Conservation (phyloP, 345 rosid species). For the Cardamine occulta region DNA sequence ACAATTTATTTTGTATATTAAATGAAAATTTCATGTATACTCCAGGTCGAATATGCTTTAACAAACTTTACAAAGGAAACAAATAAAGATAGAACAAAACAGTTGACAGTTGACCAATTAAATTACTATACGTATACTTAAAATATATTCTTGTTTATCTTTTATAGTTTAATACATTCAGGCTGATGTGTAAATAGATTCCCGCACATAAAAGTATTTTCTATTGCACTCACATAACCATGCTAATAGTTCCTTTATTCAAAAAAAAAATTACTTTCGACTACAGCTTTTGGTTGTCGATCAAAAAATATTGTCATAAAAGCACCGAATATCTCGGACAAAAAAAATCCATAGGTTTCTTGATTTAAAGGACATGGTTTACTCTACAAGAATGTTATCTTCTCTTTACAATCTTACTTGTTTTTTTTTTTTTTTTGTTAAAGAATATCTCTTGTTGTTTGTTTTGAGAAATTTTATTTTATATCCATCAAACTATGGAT, state of each 20-base stretch:
- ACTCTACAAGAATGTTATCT: slow-evolving; percentile 13
- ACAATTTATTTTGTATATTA: neutral
- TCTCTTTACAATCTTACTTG: slow-evolving; percentile 10
- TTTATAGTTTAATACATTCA: slow-evolving; percentile 34
- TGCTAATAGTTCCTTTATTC: neutral
- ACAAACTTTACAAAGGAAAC: neutral
- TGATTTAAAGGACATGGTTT: slow-evolving; percentile 24
- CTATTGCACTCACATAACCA: slow-evolving; percentile 5
- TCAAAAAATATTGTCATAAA: slow-evolving; percentile 5
- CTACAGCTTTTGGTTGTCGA: slow-evolving; percentile 19
- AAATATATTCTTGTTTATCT: slow-evolving; percentile 45
- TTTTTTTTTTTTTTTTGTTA: neutral
- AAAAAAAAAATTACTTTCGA: slow-evolving; percentile 9
- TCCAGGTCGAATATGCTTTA: slow-evolving; percentile 42
- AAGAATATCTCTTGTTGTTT: slow-evolving; percentile 11
- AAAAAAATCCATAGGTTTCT: slow-evolving; percentile 21
- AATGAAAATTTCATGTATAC: neutral
- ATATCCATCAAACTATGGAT: slow-evolving; percentile 8
- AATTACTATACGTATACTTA: slow-evolving; percentile 34
- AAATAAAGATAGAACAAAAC: neutral
- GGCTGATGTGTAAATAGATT: slow-evolving; percentile 45
- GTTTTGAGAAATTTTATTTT: neutral
- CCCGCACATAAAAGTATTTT: neutral
- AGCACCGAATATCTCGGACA: slow-evolving; percentile 28
- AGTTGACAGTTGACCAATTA: slow-evolving; percentile 32